Evolutionary conservation across 768 basidiomycete species (phyloP).

Genomic region (Erythrobasidium yunnanense): DNA sequence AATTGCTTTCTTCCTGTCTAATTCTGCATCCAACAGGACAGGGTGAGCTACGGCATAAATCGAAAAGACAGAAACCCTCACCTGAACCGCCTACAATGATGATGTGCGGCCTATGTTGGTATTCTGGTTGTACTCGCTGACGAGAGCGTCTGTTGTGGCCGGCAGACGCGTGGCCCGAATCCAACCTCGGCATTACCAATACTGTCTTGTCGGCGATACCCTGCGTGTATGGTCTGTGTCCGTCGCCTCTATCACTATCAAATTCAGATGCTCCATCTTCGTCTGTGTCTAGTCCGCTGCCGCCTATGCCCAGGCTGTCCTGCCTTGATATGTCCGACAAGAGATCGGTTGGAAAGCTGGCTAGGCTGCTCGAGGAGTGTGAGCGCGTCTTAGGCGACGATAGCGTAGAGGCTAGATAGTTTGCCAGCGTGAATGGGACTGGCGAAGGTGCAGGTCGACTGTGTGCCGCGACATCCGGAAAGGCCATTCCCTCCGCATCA

Average conservation of each 20-base stretch:
- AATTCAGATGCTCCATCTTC: constrained; percentile 16
- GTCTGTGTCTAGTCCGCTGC: background rate
- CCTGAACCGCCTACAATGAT: constrained; percentile 8
- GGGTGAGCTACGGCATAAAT: background rate
- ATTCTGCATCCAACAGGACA: background rate
- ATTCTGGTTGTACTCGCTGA: background rate
- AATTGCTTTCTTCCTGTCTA: background rate
- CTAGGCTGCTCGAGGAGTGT: constrained; percentile 8
- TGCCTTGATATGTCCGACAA: constrained; percentile 14
- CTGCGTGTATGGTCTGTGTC: background rate
- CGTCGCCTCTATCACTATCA: background rate
- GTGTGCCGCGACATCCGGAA: background rate
- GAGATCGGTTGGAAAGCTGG: constrained; percentile 22
- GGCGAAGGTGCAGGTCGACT: background rate
- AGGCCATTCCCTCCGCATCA: background rate
- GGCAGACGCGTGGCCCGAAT: background rate
- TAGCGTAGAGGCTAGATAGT: constrained; percentile 13
- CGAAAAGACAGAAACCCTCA: background rate
- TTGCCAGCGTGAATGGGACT: constrained; percentile 1
- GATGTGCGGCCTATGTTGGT: background rate
- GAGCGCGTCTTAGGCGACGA: constrained; percentile 24
- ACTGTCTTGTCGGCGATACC: background rate
- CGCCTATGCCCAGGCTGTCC: background rate
- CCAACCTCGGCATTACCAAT: background rate
- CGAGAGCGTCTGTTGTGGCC: background rate